phyloP scores from a whole-genome alignment of 108 stramenopile species.

The Skeletonema costatum region DNA sequence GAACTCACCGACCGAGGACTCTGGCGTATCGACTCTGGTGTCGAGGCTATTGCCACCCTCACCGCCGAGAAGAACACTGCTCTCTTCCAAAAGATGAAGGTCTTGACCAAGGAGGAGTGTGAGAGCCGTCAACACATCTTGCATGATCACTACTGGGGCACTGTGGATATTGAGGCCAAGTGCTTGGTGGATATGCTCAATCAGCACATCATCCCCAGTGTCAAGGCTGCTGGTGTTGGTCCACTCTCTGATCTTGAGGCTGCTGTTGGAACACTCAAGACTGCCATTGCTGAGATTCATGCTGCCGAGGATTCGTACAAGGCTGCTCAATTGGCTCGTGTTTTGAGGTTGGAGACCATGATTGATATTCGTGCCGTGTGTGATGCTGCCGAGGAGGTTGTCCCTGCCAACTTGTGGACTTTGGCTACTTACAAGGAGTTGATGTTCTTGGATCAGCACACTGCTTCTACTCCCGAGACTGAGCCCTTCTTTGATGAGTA shows the following conservation, averaged over 20 bases:
- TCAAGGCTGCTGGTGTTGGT: constrained; percentile 76
- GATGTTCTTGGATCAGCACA: constrained; percentile 86
- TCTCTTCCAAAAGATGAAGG: constrained; percentile 92
- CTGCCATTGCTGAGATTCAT: constrained; percentile 69
- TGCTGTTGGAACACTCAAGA: constrained; percentile 65
- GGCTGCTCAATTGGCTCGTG: constrained; percentile 78
- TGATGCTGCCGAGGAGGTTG: constrained; percentile 91
- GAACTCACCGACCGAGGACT: constrained; percentile 89
- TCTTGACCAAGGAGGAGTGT: constrained; percentile 85
- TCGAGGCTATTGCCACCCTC: constrained; percentile 87
- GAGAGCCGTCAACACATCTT: constrained; percentile 85
- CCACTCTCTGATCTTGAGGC: constrained; percentile 75
- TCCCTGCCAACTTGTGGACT: constrained; percentile 91
- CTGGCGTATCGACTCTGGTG: constrained; percentile 93
- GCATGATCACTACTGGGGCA: constrained; percentile 93
- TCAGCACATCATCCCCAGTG: constrained; percentile 91
- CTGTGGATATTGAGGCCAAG: constrained; percentile 93
- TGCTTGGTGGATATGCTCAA: constrained; percentile 93
- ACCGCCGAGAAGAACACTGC: constrained; percentile 85
- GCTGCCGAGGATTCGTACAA: constrained; percentile 66
- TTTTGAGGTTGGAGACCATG: constrained; percentile 92
- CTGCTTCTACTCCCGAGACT: constrained; percentile 4
- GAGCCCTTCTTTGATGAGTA: constrained; percentile 2
- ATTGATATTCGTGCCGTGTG: constrained; percentile 86
- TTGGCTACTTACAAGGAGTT: constrained; percentile 96